Base-by-base conservation (phyloP, 306 rosid species). In the Cucurbita argyrosperma region DNA sequence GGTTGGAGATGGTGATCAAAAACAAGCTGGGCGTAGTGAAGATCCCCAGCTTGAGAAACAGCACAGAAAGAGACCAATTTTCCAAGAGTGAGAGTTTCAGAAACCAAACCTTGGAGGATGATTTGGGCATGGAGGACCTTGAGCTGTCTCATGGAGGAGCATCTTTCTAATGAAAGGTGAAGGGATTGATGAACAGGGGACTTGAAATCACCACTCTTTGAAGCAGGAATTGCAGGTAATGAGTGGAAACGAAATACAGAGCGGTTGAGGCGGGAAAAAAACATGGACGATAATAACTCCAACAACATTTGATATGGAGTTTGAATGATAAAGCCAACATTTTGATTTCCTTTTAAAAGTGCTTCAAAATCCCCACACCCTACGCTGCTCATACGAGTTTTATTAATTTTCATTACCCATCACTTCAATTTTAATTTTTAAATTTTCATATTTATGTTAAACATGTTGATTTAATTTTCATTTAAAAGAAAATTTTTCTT, bases 91-190 rank as follows among this genome's bases (percentile, higher is more conserved):
- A 87, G 74, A 51, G 54, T 79, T 64, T 91, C 80, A 45, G 12
- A 11, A 58, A 81, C 19, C 39, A 89, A 83, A 47, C 81, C 80
- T 40, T 71, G 91, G 79, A 86, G 84, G 76, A 84, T 79, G 86
- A 86, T 78, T 19, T 84, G 94, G 86, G 92, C 87, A 67, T 88
- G 96, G 72, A 88, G 56, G 13, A 75, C 76, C 77, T 83, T 86
- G 80, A 88, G 89, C 59, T 85, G 78, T 52, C 16, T 64, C 80
- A 89, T 83, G 85, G 93, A 85, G 23, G 78, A 74, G 52, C 89
- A 87, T 84, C 77, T 81, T 54, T 85, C 88, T 3, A 86, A 16
- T 73, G 84, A 89, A 67, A 11, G 40, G 76, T 83, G 93, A 53
- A 87, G 90, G 68, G 76, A 77, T 76, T 83, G 88, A 83, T 88